Conservation (phyloP, 2,329 filamentous ascomycete species). For the Monilinia polystroma region DNA sequence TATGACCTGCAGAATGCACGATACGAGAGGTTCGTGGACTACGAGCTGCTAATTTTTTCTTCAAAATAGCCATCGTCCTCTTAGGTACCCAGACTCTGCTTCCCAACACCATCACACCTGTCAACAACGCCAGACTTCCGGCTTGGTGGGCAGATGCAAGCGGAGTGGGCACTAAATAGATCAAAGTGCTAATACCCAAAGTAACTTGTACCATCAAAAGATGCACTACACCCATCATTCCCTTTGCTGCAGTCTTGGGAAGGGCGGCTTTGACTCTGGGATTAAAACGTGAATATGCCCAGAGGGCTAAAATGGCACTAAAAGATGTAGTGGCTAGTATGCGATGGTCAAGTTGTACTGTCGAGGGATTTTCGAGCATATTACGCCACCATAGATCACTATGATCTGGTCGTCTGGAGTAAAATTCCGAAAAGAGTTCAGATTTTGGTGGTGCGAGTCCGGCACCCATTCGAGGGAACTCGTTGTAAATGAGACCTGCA, state of each 20-base stretch:
- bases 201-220: conserved; percentile 78
- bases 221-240: conserved; percentile 76
- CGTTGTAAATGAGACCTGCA: conserved; percentile 96
- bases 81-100: conserved; percentile 74
- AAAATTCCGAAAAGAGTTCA: conserved; percentile 84
- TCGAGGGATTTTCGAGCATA: conserved; percentile 92
- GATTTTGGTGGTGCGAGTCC: conserved; percentile 76
- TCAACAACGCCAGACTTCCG: conserved; percentile 80
- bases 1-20: neutral
- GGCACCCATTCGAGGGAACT: conserved; percentile 92
- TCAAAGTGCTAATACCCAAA: conserved; percentile 84
- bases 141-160: conserved; percentile 92
- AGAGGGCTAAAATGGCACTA: conserved; percentile 73
- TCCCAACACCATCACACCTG: conserved; percentile 75
- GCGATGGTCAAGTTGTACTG: conserved; percentile 94
- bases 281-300: conserved; percentile 73
- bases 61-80: conserved; percentile 59
- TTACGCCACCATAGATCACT: conserved; percentile 96
- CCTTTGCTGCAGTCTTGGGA: conserved; percentile 63
- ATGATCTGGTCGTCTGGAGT: conserved; percentile 73
- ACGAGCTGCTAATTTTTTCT: conserved; percentile 38
- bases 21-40: conserved; percentile 23
- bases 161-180: conserved; percentile 89
- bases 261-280: conserved; percentile 55
- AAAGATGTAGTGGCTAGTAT: conserved; percentile 90